Evolutionary conservation across 2,329 filamentous ascomycete genomes (phyloP).

Genomic region (Fusarium duplospermum): DNA sequence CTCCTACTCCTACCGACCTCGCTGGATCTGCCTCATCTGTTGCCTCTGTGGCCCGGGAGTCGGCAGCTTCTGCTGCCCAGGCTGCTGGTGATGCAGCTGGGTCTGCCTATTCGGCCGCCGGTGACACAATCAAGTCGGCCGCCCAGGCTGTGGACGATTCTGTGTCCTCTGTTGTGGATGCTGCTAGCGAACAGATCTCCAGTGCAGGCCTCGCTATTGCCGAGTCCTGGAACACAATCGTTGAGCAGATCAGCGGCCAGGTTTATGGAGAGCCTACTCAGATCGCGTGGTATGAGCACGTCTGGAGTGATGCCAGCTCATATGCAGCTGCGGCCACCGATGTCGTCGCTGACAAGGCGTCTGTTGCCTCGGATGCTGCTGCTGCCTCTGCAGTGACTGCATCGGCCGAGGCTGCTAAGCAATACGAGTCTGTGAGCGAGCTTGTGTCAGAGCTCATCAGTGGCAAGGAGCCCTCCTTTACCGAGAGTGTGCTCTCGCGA

Average conservation of each 20-base stretch:
- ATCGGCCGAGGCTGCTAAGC: constrained; percentile 68
- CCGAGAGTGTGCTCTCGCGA: constrained; percentile 80
- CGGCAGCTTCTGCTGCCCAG: constrained; percentile 58
- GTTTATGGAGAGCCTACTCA: constrained; percentile 76
- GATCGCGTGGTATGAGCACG: constrained; percentile 65
- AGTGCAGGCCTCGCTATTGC: constrained; percentile 53
- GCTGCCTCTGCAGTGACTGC: constrained; percentile 69
- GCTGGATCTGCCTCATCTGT: constrained; percentile 62
- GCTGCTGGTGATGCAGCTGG: constrained; percentile 63
- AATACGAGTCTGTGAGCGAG: constrained; percentile 77
- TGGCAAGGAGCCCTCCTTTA: constrained; percentile 84
- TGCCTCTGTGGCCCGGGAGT: constrained; percentile 61
- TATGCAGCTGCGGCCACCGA: constrained; percentile 72
- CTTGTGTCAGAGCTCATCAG: constrained; percentile 81
- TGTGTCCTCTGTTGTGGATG: constrained; percentile 58
- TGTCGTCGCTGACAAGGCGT: constrained; percentile 49
- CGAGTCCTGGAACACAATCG: constrained; percentile 55
- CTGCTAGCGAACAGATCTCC: constrained; percentile 53
- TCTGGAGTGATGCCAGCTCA: constrained; percentile 61
- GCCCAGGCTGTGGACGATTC: constrained; percentile 53
- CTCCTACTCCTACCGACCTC: constrained; percentile 69
- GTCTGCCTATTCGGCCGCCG: constrained; percentile 56
- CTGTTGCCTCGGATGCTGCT: constrained; percentile 55
- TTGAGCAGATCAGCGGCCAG: constrained; percentile 74
- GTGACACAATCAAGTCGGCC: constrained; percentile 56